Evolutionary conservation across 1,284 basidiomycete genomes (phyloP).

Genomic region (Cutaneotrichosporon dermatis): DNA sequence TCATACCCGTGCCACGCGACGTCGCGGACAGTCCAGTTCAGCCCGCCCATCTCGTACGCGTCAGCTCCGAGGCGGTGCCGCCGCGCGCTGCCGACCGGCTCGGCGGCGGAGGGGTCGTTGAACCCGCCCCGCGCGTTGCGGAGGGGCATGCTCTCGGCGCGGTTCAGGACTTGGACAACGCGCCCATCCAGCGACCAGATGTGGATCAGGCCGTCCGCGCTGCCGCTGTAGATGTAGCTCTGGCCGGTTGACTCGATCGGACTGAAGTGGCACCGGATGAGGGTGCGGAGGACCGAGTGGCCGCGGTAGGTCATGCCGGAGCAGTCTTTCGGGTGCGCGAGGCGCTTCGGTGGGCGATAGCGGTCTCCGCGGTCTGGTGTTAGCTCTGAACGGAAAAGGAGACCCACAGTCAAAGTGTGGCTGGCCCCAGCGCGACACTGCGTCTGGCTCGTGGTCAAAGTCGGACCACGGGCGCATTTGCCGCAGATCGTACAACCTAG

Average conservation of each 20-base stretch:
- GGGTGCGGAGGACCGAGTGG: slow-evolving; percentile 83
- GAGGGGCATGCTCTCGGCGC: slow-evolving; percentile 69
- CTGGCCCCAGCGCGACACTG: slow-evolving; percentile 57
- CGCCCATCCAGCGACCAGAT: slow-evolving; percentile 93
- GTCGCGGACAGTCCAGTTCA: slow-evolving; percentile 57
- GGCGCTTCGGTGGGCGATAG: slow-evolving; percentile 38
- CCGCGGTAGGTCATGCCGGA: slow-evolving; percentile 95
- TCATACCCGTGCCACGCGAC: slow-evolving; percentile 59
- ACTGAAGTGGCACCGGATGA: slow-evolving; percentile 94
- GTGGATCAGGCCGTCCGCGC: slow-evolving; percentile 52
- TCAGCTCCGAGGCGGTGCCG: slow-evolving; percentile 57
- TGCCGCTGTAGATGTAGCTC: slow-evolving; percentile 88
- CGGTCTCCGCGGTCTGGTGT: slow-evolving; percentile 60
- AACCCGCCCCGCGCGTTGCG: slow-evolving; percentile 33
- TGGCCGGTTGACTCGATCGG: slow-evolving; percentile 85
- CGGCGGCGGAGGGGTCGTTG: slow-evolving; percentile 43
- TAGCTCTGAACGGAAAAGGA: background rate
- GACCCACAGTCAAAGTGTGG: slow-evolving; percentile 67
- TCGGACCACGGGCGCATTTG: slow-evolving; percentile 77
- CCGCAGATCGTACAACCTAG: slow-evolving; percentile 89
- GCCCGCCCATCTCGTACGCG: slow-evolving; percentile 21
- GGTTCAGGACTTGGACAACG: slow-evolving; percentile 61
- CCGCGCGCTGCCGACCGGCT: slow-evolving; percentile 5
- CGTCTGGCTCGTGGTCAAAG: slow-evolving; percentile 57
- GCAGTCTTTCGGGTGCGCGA: slow-evolving; percentile 75